Base-by-base conservation (phyloP, 306 rosid genomes). In the Medicago arabica region DNA sequence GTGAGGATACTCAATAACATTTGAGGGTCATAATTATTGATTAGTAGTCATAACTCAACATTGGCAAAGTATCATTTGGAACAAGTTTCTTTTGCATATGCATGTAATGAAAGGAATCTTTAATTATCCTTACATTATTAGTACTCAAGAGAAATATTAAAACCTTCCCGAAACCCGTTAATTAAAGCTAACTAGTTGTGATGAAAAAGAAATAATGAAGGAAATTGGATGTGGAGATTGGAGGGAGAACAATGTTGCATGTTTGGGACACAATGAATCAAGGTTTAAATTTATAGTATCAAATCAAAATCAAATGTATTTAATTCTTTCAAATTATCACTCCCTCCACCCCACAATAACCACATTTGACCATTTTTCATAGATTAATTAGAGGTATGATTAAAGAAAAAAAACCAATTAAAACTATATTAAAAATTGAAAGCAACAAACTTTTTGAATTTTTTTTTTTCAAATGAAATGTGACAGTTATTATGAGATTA, bases 161-260 rank as follows among this genome's bases (percentile, higher is more conserved):
- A 64, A 77, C 75, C 83, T 39, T 74, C 19, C 58, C 71, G 36
- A n/a, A 36, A 76, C 67, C 47, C 11, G 21, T 58, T 21, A 58
- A 73, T 34, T 12, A 67, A 80, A 80, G 87, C 80, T 23, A 47
- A 76, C 58, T 78, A 23, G 23, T 21, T 9, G 74, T 89, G 78
- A 85, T 60, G 50, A 53, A 72, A 59, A 74, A 68, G 49, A 67
- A 57, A 69, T 74, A 78, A 66, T 84, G 82, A 78, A 83, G 75
- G 80, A 74, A 79, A 80, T 8, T 38, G 11, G 54, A n/a, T 16
- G 46, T 55, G 16, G 18, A 76, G 69, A 75, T 59, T 75, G 71
- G 83, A 78, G 83, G 79, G 81, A 78, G 71, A 60, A 67, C 46
- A 25, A 39, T 41, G 16, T 36, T 36, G 10, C 38, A 68, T 44